phyloP scores from a whole-genome alignment of 2,329 filamentous ascomycete genomes.

The Sphaerulina vaccinii region DNA sequence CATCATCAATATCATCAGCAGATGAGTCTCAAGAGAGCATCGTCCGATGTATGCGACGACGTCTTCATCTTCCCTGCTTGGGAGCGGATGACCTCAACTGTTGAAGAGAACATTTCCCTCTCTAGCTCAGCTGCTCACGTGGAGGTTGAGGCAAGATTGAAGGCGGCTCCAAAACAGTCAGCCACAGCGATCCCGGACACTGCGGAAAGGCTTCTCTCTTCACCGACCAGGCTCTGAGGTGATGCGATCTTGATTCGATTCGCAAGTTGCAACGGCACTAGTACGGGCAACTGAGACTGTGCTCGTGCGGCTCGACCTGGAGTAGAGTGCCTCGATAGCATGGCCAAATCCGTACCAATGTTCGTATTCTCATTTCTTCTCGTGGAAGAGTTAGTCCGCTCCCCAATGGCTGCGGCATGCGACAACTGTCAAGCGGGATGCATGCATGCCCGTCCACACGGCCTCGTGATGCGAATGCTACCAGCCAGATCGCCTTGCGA shows the following conservation, averaged over 20 bases:
- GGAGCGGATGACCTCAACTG: background rate
- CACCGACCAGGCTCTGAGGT: background rate
- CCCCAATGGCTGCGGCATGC: background rate
- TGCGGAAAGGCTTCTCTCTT: background rate
- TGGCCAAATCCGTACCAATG: no score
- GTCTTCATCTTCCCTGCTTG: background rate
- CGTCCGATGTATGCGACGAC: background rate
- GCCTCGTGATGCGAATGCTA: slow-evolving; percentile 7
- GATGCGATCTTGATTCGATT: no score
- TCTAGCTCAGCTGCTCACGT: background rate
- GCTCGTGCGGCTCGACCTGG: no score
- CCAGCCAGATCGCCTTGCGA: background rate
- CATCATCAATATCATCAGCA: no score
- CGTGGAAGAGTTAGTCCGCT: no score
- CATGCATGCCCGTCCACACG: background rate
- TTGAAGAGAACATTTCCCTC: background rate
- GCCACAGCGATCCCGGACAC: background rate
- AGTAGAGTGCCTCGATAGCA: no score
- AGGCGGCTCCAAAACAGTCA: background rate
- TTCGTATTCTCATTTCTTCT: no score
- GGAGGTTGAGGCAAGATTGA: background rate
- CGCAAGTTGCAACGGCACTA: no score
- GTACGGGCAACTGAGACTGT: no score
- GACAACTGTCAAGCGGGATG: background rate
- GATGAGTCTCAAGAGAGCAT: no score